Conservation (phyloP, 805 yeast genomes). For the Saturnispora sekii region DNA sequence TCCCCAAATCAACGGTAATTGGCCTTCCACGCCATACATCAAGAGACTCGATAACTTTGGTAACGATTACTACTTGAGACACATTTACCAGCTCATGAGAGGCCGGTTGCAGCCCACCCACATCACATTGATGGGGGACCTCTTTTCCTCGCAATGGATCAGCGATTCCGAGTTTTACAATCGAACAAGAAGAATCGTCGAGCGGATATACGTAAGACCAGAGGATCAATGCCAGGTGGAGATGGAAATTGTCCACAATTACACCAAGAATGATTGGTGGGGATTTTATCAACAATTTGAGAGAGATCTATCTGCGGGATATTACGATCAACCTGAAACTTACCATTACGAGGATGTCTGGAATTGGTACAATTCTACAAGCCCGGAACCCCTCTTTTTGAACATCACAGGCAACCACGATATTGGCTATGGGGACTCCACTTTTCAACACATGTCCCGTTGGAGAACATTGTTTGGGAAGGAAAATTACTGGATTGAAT, state of each 20-base stretch:
- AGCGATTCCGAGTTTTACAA: slow-evolving; percentile 74
- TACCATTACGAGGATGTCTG: slow-evolving; percentile 52
- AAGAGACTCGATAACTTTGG: slow-evolving; percentile 79
- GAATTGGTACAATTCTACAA: slow-evolving; percentile 43
- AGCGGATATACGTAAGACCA: slow-evolving; percentile 58
- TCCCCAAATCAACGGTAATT: slow-evolving; percentile 91
- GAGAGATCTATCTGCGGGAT: slow-evolving; percentile 24
- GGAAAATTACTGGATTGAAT: slow-evolving; percentile 74
- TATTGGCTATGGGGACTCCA: slow-evolving; percentile 94
- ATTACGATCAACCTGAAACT: slow-evolving; percentile 19
- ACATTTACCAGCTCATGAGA: slow-evolving; percentile 62
- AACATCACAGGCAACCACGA: slow-evolving; percentile 95
- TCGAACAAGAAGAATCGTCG: slow-evolving; percentile 65
- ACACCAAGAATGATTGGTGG: slow-evolving; percentile 50
- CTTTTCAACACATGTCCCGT: slow-evolving; percentile 81
- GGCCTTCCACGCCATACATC: slow-evolving; percentile 60
- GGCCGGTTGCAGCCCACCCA: slow-evolving; percentile 59
- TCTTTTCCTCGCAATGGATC: slow-evolving; percentile 93
- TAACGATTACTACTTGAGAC: slow-evolving; percentile 84
- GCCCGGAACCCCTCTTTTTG: slow-evolving; percentile 56
- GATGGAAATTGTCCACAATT: slow-evolving; percentile 36
- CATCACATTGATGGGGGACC: slow-evolving; percentile 87
- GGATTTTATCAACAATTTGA: slow-evolving; percentile 30
- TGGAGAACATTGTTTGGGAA: slow-evolving; percentile 69
- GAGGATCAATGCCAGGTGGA: slow-evolving; percentile 39